A percentile compares a stretch with the other conserved stretches of the same genome.
These are phyloP conservation scores for Theobroma grandiflorum DNA, from an alignment of 441 rosid species.

Conservation along the genomic window DNA sequence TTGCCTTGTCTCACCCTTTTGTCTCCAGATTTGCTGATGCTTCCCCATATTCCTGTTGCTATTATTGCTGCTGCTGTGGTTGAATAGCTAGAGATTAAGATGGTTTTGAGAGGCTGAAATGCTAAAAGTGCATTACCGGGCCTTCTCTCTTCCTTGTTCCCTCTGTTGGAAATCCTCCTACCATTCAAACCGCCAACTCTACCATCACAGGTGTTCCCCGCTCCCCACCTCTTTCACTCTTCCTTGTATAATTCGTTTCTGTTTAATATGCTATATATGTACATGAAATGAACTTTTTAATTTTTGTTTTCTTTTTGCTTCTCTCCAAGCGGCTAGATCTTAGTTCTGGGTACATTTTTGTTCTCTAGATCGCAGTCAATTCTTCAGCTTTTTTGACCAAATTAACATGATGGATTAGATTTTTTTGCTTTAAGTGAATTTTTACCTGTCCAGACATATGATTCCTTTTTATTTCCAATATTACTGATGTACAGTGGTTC, in stretches of 20 bases:
- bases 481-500: background rate
- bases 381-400: background rate
- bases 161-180: slow-evolving; percentile 13
- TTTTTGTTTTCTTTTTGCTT: background rate
- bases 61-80: background rate
- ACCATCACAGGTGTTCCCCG: background rate
- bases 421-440: background rate
- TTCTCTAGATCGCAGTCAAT: background rate
- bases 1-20: background rate
- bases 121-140: slow-evolving; percentile 22
- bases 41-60: background rate
- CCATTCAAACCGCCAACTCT: slow-evolving; percentile 9
- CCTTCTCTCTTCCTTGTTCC: slow-evolving; percentile 3
- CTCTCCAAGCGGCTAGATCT: background rate
- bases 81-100: background rate
- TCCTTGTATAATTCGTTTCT: background rate
- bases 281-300: background rate
- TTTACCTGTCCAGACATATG: background rate
- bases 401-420: background rate
- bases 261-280: background rate
- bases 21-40: background rate
- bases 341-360: slow-evolving; percentile 6
- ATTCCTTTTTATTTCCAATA: background rate
- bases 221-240: background rate
- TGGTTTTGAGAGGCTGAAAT: slow-evolving; percentile 8